Evolutionary conservation across 2,329 filamentous ascomycete genomes (phyloP), one percentile per base, ranked within the genome.

Genomic region (Periconia sp.): DNA sequence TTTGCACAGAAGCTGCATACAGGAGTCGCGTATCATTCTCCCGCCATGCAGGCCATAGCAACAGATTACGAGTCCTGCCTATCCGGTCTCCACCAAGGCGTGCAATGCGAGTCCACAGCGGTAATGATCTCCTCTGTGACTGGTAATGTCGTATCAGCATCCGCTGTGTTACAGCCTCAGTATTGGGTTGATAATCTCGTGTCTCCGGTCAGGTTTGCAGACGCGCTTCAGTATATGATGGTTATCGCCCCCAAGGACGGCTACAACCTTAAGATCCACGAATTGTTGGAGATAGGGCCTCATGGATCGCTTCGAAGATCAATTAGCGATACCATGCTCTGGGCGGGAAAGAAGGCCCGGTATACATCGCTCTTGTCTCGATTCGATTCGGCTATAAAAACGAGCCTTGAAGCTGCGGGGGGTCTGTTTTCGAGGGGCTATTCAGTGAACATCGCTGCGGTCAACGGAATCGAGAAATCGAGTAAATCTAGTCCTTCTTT

Each of bases 21-120:
- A 4, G 63, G 70, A 16, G 61, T 52, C 10, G 75, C 74, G 0
- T 77, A 76, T 39, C 74, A 76, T 38, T 73, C 68, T 1, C 59
- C 63, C 18, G 70, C 73, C 17, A 73, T 73, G 71, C 11, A 59
- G 3, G 43, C 56, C 1, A 65, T 61, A 3, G 29, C 37, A 7
- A 16, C 25, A 4, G 28, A 40, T 13, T 40, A 40, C 16, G 13
- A 22, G 11, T 29, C 16, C 21, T 18, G 15, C 9, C 16, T 38
- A 4, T 11, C 25, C 12, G 10, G 13, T 15, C 22, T 39, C 7
- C 15, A 15, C 9, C 12, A 10, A 5, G 18, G 18, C 25, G 31
- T 13, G n/a, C 36, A 6, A 15, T 25, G 13, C 7, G 9, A 17
- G 17, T 13, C 15, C 8, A 18, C 3, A 5, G 5, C 25, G 13